A percentile compares a stretch with the other conserved stretches of the same genome.
Conservation (phyloP, 2,329 filamentous ascomycete genomes). For the Neospermospora avenae region DNA sequence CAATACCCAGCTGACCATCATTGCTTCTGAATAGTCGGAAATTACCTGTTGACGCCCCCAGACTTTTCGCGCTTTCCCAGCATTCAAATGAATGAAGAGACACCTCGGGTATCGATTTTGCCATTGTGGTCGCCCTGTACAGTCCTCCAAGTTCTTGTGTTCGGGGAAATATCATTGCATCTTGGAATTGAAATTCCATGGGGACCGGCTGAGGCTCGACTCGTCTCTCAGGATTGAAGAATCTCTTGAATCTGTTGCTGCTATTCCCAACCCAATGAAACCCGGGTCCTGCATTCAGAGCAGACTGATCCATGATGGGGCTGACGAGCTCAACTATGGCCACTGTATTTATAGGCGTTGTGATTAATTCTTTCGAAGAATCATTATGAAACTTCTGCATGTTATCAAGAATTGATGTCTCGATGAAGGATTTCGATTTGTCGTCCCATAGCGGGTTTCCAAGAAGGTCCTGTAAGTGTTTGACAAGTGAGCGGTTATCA, state of each 20-base stretch:
- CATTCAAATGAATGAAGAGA: too few species aligned
- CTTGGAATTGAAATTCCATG: background rate
- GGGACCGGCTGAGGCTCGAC: background rate
- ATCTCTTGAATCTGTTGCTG: background rate
- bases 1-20: background rate
- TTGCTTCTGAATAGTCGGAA: background rate
- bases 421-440: background rate
- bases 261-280: background rate
- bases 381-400: background rate
- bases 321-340: background rate
- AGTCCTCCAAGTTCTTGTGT: background rate
- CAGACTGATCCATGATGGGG: background rate
- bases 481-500: background rate
- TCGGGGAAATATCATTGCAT: background rate
- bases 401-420: background rate
- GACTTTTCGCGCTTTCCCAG: background rate
- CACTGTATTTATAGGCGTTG: too few species aligned
- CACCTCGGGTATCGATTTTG: background rate
- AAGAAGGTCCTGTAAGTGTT: background rate
- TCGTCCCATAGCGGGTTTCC: background rate
- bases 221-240: background rate
- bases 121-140: background rate
- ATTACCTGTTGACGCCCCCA: background rate
- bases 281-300: background rate
- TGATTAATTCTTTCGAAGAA: too few species aligned